Conservation (phyloP, 306 rosid species). For the Dryas drummondii region DNA sequence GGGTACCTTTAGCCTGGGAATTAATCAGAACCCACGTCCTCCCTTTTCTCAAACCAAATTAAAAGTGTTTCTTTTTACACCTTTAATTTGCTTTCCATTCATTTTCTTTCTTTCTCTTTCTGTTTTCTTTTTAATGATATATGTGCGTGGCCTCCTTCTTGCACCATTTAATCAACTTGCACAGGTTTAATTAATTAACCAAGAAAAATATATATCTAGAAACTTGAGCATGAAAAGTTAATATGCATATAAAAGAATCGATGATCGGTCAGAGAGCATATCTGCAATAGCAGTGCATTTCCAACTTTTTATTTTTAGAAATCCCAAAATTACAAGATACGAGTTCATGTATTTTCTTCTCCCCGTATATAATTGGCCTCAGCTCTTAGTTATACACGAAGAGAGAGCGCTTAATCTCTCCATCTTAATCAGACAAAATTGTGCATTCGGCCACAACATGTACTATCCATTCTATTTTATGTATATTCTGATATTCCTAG, state of each 20-base stretch:
- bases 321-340: too few relatives aligned
- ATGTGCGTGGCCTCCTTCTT: constrained; percentile 26
- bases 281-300: too few relatives aligned
- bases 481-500: too few relatives aligned
- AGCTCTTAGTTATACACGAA: too few relatives aligned
- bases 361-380: too few relatives aligned
- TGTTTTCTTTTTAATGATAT: constrained; percentile 32
- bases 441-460: too few relatives aligned
- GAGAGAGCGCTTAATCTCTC: too few relatives aligned
- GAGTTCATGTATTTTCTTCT: too few relatives aligned
- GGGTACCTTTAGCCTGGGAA: constrained; percentile 31
- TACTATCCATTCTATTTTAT: too few relatives aligned
- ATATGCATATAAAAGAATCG: not conserved
- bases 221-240: constrained; percentile 19
- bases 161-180: constrained; percentile 7
- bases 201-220: constrained; percentile 5
- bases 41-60: constrained; percentile 37
- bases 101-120: constrained; percentile 31
- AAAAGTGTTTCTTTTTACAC: constrained; percentile 45
- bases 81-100: constrained; percentile 45
- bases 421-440: too few relatives aligned
- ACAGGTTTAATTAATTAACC: not conserved
- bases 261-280: too few relatives aligned
- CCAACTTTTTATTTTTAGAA: too few relatives aligned
- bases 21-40: constrained; percentile 25